These are phyloP conservation scores for Tricladium varicosporioides DNA, from an alignment of 2,329 filamentous ascomycete species.

Conservation along the genomic window DNA sequence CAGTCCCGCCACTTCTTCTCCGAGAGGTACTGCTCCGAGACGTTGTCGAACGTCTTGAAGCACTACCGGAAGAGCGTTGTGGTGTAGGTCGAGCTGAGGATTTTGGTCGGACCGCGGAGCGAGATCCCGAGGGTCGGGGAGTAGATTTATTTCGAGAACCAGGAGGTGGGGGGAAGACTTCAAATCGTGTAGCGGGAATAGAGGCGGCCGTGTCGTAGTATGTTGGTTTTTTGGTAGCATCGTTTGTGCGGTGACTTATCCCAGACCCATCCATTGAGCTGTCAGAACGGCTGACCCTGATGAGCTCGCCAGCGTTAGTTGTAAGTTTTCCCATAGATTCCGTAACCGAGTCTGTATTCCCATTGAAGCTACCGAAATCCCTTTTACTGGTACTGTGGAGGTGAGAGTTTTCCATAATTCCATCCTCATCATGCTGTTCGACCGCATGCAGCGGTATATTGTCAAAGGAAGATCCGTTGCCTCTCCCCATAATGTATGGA, in stretches of 20 bases:
- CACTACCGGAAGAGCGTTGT: constrained; percentile 24
- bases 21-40: constrained; percentile 40
- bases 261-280: constrained; percentile 17
- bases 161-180: constrained; percentile 71
- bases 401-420: constrained; percentile 16
- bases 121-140: constrained; percentile 27
- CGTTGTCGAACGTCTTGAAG: constrained; percentile 23
- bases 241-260: constrained; percentile 24
- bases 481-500: constrained; percentile 92
- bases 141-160: constrained; percentile 43
- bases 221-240: constrained; percentile 22
- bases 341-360: constrained; percentile 25
- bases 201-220: constrained; percentile 33
- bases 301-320: constrained; percentile 22
- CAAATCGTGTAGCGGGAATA: constrained; percentile 71
- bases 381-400: constrained; percentile 22
- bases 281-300: constrained; percentile 18
- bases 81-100: constrained; percentile 23
- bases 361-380: constrained; percentile 27
- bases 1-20: constrained; percentile 60
- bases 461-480: constrained; percentile 79
- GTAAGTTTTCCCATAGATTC: constrained; percentile 30
- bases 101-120: constrained; percentile 22
- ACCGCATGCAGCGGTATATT: constrained; percentile 80
- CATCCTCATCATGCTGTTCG: constrained; percentile 59